A percentile compares a stretch with the other conserved stretches of the same genome.
These are phyloP conservation scores for Trichoderma endophyticum DNA, from an alignment of 2,329 filamentous ascomycete species.

Conservation along the genomic window DNA sequence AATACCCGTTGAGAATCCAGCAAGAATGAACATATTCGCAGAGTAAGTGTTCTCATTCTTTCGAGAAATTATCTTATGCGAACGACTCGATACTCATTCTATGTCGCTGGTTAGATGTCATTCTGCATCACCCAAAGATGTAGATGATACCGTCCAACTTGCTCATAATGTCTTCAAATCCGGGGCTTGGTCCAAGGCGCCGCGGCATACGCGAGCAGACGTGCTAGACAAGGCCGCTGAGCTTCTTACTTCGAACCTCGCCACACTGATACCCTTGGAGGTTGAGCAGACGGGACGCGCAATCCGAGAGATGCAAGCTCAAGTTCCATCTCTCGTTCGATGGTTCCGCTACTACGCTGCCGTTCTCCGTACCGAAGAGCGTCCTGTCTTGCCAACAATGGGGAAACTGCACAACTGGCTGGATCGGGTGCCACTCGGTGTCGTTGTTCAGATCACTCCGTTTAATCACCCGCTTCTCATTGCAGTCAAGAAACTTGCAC, in stretches of 20 bases:
- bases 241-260: conserved; percentile 51
- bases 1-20: conserved; percentile 52
- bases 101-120: conserved; percentile 24
- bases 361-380: conserved; percentile 64
- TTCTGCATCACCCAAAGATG: conserved; percentile 30
- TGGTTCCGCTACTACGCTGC: conserved; percentile 73
- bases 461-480: conserved; percentile 60
- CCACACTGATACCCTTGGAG: conserved; percentile 59
- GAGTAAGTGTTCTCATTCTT: background rate
- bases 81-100: background rate
- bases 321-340: conserved; percentile 61
- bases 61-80: background rate
- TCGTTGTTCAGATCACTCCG: conserved; percentile 55
- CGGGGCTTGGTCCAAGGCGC: conserved; percentile 60
- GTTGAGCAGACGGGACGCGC: conserved; percentile 66
- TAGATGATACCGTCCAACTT: conserved; percentile 28
- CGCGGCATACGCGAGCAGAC: conserved; percentile 57
- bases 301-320: conserved; percentile 67
- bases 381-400: conserved; percentile 61
- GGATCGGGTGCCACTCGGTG: conserved; percentile 54
- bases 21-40: conserved; percentile 31
- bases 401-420: conserved; percentile 58
- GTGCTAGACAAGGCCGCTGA: conserved; percentile 59
- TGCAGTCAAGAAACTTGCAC: conserved; percentile 58
- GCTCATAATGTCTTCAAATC: conserved; percentile 66